Evolutionary conservation across 2,329 filamentous ascomycete genomes (phyloP), one percentile per base, ranked within the genome.

Genomic region (Purpureocillium takamizusanense): DNA sequence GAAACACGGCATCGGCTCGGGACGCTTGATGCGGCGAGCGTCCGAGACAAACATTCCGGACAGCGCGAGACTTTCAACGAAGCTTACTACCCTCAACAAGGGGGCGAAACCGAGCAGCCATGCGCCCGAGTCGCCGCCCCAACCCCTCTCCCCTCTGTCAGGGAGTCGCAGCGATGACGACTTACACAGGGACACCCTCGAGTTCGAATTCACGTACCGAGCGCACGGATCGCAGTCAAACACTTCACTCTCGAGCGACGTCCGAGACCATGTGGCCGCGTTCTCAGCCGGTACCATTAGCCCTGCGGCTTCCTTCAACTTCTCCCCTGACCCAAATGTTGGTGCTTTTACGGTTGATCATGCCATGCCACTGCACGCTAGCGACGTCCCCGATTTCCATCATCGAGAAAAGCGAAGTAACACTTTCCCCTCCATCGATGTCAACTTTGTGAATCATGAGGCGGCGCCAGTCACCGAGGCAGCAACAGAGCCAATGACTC

Each of bases 381-480:
- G 63, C 41, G 16, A 42, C 8, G 54, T 52, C 40, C 63, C 67
- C 38, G 77, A 76, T 50, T 78, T 81, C 47, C 81, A 83, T 50
- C 74, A 86, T 40, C 86, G 85, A n/a, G 57, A 56, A 39, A 62
- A 62, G 42, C 74, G 87, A 52, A 92, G 86, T 57, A 87, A 94
- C 59, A 94, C 87, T 0, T 88, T 94, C 46, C 86, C 88, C 1
- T 78, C 81, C 33, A 65, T 86, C 31, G 78, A 78, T 39, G 67
- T 83, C 33, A 81, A 75, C 41, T 75, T 69, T 41, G 60, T 71
- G 47, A 70, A 68, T 47, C 69, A 71, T 29, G 35, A 44, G 21
- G 14, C 29, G 11, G 18, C 29, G 11, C 7, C 39, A 2, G 21
- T 27, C 2, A 11, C 16, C 18, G 18, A 47, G 13, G 42, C 46